A percentile compares a stretch with the other conserved stretches of the same genome.
phyloP scores from a whole-genome alignment of 2,329 filamentous ascomycete genomes.

The Elsinoe fawcettii region DNA sequence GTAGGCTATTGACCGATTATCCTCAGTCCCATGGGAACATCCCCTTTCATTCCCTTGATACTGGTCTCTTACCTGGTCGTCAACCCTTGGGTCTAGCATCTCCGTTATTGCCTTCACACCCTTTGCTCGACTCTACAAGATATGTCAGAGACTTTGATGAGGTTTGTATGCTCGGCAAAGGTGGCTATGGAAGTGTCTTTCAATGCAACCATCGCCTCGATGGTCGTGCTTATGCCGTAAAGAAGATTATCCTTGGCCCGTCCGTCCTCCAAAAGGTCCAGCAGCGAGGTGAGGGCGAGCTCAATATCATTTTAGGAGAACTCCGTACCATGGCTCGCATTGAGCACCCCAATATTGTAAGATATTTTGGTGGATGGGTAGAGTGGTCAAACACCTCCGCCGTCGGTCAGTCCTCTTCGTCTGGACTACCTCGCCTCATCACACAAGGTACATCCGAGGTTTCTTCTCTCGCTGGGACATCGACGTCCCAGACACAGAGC shows the following conservation, averaged over 20 bases:
- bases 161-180: slow-evolving; percentile 51
- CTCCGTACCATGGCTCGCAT: slow-evolving; percentile 54
- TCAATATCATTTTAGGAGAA: slow-evolving; percentile 52
- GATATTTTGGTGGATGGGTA: slow-evolving; percentile 59
- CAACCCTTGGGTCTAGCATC: not conserved
- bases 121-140: slow-evolving; percentile 31
- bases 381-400: slow-evolving; percentile 35
- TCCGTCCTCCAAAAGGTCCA: slow-evolving; percentile 46
- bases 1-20: slow-evolving; percentile 13
- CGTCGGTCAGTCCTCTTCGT: not conserved
- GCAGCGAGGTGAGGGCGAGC: slow-evolving; percentile 43
- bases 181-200: slow-evolving; percentile 59
- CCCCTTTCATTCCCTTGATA: not conserved
- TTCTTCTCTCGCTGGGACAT: not conserved
- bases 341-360: slow-evolving; percentile 58
- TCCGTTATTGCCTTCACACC: slow-evolving; percentile 18
- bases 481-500: not conserved
- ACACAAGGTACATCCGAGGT: not conserved
- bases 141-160: slow-evolving; percentile 47
- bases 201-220: slow-evolving; percentile 55
- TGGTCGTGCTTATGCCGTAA: slow-evolving; percentile 55
- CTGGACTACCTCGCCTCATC: slow-evolving; percentile 12
- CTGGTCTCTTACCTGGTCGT: not conserved
- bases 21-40: not conserved
- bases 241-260: slow-evolving; percentile 54